Evolutionary conservation across 1,139 yeast genomes (phyloP).

Genomic region (Geotrichum citri-aurantii): DNA sequence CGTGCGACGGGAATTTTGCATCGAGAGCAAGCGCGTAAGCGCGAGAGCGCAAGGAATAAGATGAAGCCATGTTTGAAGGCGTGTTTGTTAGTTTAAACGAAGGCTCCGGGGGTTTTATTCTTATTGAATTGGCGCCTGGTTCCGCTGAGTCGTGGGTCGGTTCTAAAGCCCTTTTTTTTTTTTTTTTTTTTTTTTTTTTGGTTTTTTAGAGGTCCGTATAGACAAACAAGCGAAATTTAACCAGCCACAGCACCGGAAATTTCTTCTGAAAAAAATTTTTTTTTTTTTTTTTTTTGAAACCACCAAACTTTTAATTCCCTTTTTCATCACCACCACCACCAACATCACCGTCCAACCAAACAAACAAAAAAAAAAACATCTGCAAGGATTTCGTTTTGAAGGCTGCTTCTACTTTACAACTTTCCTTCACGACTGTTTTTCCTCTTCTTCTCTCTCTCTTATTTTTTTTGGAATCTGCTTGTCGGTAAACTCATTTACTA

Average conservation of each 20-base stretch:
- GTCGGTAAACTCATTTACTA: neutral
- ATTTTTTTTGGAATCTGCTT: no score
- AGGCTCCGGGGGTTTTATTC: neutral
- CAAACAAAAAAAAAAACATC: no score
- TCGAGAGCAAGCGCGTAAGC: constrained; percentile 36
- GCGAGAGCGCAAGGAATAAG: neutral
- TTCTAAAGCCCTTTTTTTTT: no score
- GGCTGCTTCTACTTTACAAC: neutral
- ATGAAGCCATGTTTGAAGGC: neutral
- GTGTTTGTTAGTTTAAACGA: neutral
- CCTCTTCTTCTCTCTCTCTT: no score
- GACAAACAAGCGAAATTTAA: neutral
- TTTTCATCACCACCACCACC: neutral
- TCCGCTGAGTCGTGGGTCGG: neutral
- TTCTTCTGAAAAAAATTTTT: neutral
- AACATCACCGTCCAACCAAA: neutral
- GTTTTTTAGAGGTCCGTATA: neutral
- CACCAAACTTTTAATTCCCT: neutral
- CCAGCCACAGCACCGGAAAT: neutral
- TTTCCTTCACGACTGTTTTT: neutral
- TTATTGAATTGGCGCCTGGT: neutral
- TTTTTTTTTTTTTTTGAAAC: neutral
- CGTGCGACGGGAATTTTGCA: constrained; percentile 37
- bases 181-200: no score
- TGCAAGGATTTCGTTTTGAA: neutral